Evolutionary conservation across 495 filamentous ascomycete genomes (phyloP).

Genomic region (Penicillium robsamsonii): DNA sequence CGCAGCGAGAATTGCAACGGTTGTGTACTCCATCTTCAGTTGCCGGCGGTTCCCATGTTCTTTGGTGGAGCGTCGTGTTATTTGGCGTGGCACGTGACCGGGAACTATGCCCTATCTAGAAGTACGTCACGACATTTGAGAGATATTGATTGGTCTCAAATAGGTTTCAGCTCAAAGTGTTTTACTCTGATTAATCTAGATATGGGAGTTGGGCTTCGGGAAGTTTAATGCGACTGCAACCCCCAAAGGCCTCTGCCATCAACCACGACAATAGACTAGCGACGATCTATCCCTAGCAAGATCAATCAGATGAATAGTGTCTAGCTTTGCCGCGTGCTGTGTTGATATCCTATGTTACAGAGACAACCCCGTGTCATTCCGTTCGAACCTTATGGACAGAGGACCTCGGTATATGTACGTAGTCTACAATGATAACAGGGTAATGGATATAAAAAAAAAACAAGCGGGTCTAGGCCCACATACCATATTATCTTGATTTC

Average conservation of each 20-base stretch:
- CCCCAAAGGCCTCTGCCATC: not conserved
- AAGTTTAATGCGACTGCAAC: not conserved
- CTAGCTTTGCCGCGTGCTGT: not conserved
- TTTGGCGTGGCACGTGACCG: slow-evolving; percentile 1
- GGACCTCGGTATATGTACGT: not conserved
- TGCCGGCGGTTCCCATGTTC: not conserved
- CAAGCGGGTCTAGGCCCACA: slow-evolving; percentile 1
- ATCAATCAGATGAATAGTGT: not conserved
- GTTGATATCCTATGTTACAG: not conserved
- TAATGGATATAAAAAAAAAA: slow-evolving; percentile 8
- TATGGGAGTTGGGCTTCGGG: not conserved
- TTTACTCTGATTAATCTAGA: not conserved
- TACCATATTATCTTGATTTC: slow-evolving; percentile 3
- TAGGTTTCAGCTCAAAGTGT: not conserved
- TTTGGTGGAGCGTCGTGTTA: slow-evolving; percentile 5
- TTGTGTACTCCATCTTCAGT: slow-evolving; percentile 24
- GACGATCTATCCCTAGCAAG: too few species aligned
- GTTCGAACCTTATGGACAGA: not conserved
- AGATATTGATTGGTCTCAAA: not conserved
- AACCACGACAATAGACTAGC: too few species aligned
- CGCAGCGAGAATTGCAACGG: slow-evolving; percentile 21
- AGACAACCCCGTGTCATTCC: not conserved
- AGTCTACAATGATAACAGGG: not conserved
- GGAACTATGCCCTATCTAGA: slow-evolving; percentile 7
- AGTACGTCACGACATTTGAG: slow-evolving; percentile 4